phyloP scores from a whole-genome alignment of 345 rosid genomes.

The Odontarrhena argentea region DNA sequence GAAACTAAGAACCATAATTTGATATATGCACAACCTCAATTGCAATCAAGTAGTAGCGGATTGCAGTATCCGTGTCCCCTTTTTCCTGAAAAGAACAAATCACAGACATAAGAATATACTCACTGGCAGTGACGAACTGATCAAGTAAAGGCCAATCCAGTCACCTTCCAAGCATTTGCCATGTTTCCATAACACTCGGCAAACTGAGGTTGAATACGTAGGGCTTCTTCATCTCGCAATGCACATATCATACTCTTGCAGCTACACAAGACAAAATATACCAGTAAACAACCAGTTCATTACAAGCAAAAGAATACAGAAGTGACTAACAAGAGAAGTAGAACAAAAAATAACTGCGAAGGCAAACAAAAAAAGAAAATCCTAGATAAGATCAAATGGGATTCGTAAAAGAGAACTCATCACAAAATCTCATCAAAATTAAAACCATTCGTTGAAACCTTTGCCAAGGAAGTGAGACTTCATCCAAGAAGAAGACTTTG shows the following conservation, averaged over 20 bases:
- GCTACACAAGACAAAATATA: conserved; percentile 43
- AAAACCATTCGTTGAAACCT: too few species aligned
- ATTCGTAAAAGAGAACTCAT: too few species aligned
- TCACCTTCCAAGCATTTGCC: conserved; percentile 99
- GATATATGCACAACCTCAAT: conserved; percentile 73
- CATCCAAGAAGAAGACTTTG: too few species aligned
- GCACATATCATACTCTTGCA: conserved; percentile 98
- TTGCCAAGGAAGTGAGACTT: too few species aligned
- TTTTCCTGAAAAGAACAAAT: conserved; percentile 62
- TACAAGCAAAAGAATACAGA: neutral
- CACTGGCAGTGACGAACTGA: conserved; percentile 7
- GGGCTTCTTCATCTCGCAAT: conserved; percentile 94
- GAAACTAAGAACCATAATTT: conserved; percentile 4
- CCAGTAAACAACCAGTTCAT: conserved; percentile 12
- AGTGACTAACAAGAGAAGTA: neutral
- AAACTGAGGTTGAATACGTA: conserved; percentile 82
- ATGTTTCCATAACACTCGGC: conserved; percentile 99
- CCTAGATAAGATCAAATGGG: too few species aligned
- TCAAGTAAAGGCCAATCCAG: conserved; percentile 28
- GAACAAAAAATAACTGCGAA: too few species aligned
- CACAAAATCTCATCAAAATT: too few species aligned
- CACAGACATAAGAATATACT: conserved; percentile 11
- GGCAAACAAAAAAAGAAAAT: too few species aligned
- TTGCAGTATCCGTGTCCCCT: conserved; percentile 88
- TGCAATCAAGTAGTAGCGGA: conserved; percentile 86